These are phyloP conservation scores for Jaenimonas drosophilae DNA, from an alignment of 208 protist species.

Conservation along the genomic window DNA sequence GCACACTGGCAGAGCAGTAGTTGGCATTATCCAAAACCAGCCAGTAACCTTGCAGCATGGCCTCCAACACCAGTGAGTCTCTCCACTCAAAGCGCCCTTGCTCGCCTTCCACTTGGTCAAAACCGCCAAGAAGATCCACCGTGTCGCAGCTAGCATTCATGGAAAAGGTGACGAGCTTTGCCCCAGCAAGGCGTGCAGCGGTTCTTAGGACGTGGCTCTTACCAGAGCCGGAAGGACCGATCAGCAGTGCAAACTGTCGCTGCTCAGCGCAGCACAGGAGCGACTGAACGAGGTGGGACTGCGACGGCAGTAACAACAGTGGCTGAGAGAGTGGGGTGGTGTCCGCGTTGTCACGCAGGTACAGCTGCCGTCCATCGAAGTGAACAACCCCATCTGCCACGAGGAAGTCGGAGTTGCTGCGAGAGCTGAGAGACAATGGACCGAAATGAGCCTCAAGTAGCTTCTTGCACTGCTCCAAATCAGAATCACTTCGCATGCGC, in stretches of 20 bases:
- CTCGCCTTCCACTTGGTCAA: slow-evolving; percentile 97
- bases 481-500: slow-evolving; percentile 78
- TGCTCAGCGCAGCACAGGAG: slow-evolving; percentile 87
- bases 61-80: slow-evolving; percentile 96
- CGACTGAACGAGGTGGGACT: slow-evolving; percentile 56
- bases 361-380: slow-evolving; percentile 33
- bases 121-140: slow-evolving; percentile 98
- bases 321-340: slow-evolving; percentile 8
- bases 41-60: slow-evolving; percentile 96
- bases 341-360: slow-evolving; percentile 1
- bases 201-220: slow-evolving; percentile 95
- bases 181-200: slow-evolving; percentile 88
- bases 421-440: slow-evolving; percentile 1
- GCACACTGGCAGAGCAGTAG: slow-evolving; percentile 98
- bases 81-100: slow-evolving; percentile 98
- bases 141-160: slow-evolving; percentile 98
- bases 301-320: slow-evolving; percentile 60
- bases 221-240: slow-evolving; percentile 90
- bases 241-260: slow-evolving; percentile 94
- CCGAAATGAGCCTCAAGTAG: slow-evolving; percentile 45
- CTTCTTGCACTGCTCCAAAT: slow-evolving; percentile 24
- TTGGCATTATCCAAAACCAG: slow-evolving; percentile 99
- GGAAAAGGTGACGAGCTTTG: slow-evolving; percentile 92
- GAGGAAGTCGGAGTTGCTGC: slow-evolving; percentile 54
- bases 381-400: slow-evolving; percentile 48